phyloP scores from a whole-genome alignment of 2,329 filamentous ascomycete genomes.

The Whalleya microplaca region DNA sequence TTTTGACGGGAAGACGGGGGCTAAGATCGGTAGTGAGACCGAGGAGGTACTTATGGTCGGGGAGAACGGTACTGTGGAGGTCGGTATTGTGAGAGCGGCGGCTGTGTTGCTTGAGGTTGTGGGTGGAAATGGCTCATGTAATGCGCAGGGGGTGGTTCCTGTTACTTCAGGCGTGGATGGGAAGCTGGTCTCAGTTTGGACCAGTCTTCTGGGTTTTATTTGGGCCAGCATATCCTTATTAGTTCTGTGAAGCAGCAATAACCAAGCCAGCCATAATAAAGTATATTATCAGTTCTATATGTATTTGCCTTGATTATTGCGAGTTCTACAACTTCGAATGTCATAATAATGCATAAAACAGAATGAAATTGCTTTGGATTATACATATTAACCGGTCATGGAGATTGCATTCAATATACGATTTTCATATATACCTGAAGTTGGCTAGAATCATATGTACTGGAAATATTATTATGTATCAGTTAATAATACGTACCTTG shows the following conservation, averaged over 20 bases:
- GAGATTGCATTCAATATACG: no score
- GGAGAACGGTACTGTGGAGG: constrained; percentile 28
- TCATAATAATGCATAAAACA: no score
- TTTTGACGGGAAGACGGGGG: constrained; percentile 36
- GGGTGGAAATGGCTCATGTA: neutral
- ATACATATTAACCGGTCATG: no score
- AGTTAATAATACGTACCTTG: no score
- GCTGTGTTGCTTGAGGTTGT: constrained; percentile 37
- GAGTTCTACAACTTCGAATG: no score
- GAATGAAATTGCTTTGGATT: no score
- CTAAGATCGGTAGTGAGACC: constrained; percentile 21
- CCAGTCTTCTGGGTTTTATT: constrained; percentile 1
- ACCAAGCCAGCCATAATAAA: neutral
- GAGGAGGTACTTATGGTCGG: constrained; percentile 34
- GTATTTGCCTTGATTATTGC: no score
- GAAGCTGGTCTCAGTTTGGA: constrained; percentile 5
- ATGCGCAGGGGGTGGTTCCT: neutral
- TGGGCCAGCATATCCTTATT: constrained; percentile 1
- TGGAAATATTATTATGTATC: no score
- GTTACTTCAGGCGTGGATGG: constrained; percentile 6
- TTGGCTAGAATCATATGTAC: no score
- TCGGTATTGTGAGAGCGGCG: constrained; percentile 36
- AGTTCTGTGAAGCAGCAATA: neutral
- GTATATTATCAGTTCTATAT: neutral
- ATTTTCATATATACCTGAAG: no score